Percentiles rank a stretch among this genome's conserved stretches.
Evolutionary conservation across 306 rosid species (phyloP).

Genomic region (Cucumis hystrix): DNA sequence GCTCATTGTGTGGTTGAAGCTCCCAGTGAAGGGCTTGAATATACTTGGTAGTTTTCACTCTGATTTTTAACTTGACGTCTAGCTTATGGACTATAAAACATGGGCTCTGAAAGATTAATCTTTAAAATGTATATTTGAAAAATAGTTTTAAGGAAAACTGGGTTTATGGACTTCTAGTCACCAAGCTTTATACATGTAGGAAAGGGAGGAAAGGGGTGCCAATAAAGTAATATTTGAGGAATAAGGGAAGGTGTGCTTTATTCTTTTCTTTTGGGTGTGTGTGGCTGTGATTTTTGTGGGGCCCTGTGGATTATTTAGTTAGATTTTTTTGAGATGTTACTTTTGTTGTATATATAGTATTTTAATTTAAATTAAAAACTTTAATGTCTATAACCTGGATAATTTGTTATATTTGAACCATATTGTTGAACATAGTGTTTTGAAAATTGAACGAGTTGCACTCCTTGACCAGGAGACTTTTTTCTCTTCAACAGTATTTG

Average conservation of each 20-base stretch:
- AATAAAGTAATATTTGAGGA: not conserved
- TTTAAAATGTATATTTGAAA: not conserved
- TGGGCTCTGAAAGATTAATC: not conserved
- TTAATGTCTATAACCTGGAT: too few species aligned
- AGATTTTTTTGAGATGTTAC: not conserved
- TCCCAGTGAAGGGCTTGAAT: constrained; percentile 87
- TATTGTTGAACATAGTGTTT: too few species aligned
- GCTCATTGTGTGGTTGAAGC: constrained; percentile 92
- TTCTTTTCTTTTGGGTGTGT: not conserved
- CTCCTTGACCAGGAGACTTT: not conserved
- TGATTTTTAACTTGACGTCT: constrained; percentile 5
- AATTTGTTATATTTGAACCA: too few species aligned
- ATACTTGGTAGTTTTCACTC: constrained; percentile 66
- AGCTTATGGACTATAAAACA: not conserved
- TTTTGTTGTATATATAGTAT: too few species aligned
- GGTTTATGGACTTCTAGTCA: not conserved
- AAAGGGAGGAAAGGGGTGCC: not conserved
- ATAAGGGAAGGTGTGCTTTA: not conserved
- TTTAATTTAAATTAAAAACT: too few species aligned
- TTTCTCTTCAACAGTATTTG: constrained; percentile 1
- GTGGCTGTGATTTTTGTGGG: not conserved
- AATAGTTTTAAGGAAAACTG: not conserved
- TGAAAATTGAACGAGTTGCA: too few species aligned
- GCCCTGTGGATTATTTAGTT: not conserved
- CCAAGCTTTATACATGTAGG: not conserved